These are phyloP conservation scores for Aspergillus cejpii DNA, from an alignment of 2,329 filamentous ascomycete genomes.

Conservation along the genomic window DNA sequence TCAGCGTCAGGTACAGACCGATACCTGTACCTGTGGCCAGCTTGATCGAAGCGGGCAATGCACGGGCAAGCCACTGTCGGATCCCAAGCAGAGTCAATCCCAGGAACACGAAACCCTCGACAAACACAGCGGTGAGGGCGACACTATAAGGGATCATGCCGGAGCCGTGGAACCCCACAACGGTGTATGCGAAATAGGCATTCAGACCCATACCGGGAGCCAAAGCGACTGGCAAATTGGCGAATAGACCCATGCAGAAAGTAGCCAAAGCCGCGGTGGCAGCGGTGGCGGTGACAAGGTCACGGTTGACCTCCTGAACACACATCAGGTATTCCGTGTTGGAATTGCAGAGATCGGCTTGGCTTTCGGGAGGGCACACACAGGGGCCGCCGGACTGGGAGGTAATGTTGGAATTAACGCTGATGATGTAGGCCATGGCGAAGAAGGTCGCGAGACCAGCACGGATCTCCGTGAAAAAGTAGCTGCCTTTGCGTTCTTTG, in stretches of 20 bases:
- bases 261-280: conserved; percentile 71
- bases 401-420: conserved; percentile 61
- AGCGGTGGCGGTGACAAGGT: conserved; percentile 77
- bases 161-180: conserved; percentile 69
- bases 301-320: conserved; percentile 58
- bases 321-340: conserved; percentile 43
- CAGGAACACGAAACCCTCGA: conserved; percentile 81
- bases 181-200: conserved; percentile 77
- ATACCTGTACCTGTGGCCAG: conserved; percentile 80
- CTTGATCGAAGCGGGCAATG: conserved; percentile 78
- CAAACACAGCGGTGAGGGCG: conserved; percentile 78
- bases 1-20: conserved; percentile 65
- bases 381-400: conserved; percentile 69
- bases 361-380: conserved; percentile 54
- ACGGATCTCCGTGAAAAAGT: conserved; percentile 77
- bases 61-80: conserved; percentile 79
- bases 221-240: conserved; percentile 69
- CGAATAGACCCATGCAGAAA: conserved; percentile 77
- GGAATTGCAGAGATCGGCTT: conserved; percentile 43
- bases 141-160: conserved; percentile 67
- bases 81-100: conserved; percentile 71
- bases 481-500: conserved; percentile 64
- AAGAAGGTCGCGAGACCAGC: conserved; percentile 74
- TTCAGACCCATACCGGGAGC: conserved; percentile 77
- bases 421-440: conserved; percentile 76